Evolutionary conservation across 148 eudicot species (phyloP).

Genomic region (Rheum nobile): DNA sequence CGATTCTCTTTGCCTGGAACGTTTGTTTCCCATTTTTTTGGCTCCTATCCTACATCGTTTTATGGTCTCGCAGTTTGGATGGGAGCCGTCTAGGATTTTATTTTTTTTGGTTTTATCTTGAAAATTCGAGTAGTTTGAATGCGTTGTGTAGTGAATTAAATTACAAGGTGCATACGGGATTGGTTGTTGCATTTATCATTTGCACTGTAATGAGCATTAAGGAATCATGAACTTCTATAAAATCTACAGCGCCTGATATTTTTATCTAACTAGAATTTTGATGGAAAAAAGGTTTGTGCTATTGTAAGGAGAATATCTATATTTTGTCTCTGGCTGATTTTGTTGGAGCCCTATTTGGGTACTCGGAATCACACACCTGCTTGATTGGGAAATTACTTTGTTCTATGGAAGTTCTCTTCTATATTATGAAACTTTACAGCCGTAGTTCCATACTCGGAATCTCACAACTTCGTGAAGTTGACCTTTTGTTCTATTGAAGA

Average conservation of each 20-base stretch:
- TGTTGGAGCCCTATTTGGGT: background rate
- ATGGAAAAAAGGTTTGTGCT: background rate
- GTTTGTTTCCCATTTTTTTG: background rate
- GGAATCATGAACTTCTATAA: background rate
- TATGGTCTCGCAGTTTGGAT: background rate
- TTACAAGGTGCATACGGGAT: background rate
- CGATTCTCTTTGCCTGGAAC: background rate
- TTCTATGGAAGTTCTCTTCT: background rate
- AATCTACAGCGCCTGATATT: background rate
- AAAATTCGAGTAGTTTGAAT: background rate
- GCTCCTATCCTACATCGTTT: background rate
- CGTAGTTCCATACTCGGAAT: background rate
- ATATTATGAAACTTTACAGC: background rate
- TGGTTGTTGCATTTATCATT: background rate
- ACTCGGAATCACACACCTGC: background rate
- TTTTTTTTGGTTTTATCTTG: background rate
- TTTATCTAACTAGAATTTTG: background rate
- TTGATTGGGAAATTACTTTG: background rate
- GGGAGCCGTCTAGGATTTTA: background rate
- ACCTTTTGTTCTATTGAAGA: background rate
- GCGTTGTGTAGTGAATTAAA: background rate
- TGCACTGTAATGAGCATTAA: background rate
- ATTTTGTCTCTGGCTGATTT: background rate
- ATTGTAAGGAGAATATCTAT: background rate
- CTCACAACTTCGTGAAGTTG: background rate